Evolutionary conservation across 495 filamentous ascomycete genomes (phyloP).

Genomic region (Extremus antarcticus): DNA sequence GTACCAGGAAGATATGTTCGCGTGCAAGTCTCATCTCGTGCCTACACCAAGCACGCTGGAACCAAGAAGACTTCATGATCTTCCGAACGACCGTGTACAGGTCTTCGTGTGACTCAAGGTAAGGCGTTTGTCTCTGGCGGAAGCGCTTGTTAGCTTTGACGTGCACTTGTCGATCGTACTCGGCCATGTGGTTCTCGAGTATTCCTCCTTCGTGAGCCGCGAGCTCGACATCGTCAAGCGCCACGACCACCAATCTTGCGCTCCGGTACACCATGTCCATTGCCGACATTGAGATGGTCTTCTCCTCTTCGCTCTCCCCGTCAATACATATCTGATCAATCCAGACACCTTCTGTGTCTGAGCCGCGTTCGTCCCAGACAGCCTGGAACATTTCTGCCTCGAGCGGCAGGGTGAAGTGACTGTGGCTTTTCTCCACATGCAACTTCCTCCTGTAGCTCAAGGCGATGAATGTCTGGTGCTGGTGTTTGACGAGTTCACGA

Average conservation of each 20-base stretch:
- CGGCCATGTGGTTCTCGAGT: constrained; percentile 22
- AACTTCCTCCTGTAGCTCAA: constrained; percentile 15
- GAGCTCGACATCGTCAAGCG: constrained; percentile 24
- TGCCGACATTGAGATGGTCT: constrained; percentile 23
- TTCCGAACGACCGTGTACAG: constrained; percentile 22
- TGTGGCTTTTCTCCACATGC: constrained; percentile 12
- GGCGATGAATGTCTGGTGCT: constrained; percentile 13
- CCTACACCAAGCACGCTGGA: constrained; percentile 27
- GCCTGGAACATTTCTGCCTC: constrained; percentile 18
- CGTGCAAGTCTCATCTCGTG: constrained; percentile 26
- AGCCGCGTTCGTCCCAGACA: constrained; percentile 14
- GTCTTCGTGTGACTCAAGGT: constrained; percentile 18
- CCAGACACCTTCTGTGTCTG: constrained; percentile 14
- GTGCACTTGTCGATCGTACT: constrained; percentile 13
- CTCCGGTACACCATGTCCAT: constrained; percentile 30
- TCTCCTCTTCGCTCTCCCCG: constrained; percentile 23
- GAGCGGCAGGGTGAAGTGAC: constrained; percentile 11
- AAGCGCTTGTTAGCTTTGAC: constrained; percentile 18
- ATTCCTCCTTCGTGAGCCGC: constrained; percentile 16
- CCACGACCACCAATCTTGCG: constrained; percentile 25
- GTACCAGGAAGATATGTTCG: constrained; percentile 25
- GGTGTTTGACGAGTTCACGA: background rate
- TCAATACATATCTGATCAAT: constrained; percentile 29
- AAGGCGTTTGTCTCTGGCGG: constrained; percentile 21
- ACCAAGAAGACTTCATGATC: constrained; percentile 26